Evolutionary conservation across 257 asterid genomes (phyloP), one percentile per base, ranked within the genome.

Genomic region (Jaltomata sinuosa): DNA sequence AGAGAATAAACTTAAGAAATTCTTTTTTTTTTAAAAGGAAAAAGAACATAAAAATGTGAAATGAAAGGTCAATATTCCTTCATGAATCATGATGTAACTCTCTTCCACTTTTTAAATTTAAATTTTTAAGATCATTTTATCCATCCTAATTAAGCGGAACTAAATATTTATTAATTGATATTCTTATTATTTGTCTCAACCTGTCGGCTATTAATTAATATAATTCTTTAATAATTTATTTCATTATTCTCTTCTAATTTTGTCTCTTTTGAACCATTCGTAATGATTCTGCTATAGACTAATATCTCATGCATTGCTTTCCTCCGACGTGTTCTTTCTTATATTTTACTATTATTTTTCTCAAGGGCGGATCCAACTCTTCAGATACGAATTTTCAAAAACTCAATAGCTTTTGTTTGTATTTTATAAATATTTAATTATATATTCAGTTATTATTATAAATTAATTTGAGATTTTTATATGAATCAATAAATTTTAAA

Each of bases 31-130:
- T 1, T 7, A 22, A 10, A 31, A 19, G 6, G 16, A 19, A 80
- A 55, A 80, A 79, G 1, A 19, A 55, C 49, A 36, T 77, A 32
- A 11, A 76, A 54, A 57, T n/a, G 38, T 36, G 55, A 22, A 57
- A 45, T n/a, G 27, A 81, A n/a, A 81, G 84, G 76, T 81, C 76
- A 81, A 81, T 81, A 81, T 81, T 81, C 76, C 76, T 59, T 59
- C 76, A 81, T 81, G 36, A 36, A 57, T 81, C 25, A 78, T 78
- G 82, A 29, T 32, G 61, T 47, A n/a, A 85, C 42, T 27, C 22
- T 52, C 12, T 76, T 34, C 25, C 31, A 71, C 34, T n/a, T 25
- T 40, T 22, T 6, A 22, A 42, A 40, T 11, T 76, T 10, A 12
- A 76, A 74, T 42, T 22, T 42, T n/a, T 12, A 45, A 74, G 6